phyloP scores from a whole-genome alignment of 352 stramenopile species.

The Phytophthora palmivora region DNA sequence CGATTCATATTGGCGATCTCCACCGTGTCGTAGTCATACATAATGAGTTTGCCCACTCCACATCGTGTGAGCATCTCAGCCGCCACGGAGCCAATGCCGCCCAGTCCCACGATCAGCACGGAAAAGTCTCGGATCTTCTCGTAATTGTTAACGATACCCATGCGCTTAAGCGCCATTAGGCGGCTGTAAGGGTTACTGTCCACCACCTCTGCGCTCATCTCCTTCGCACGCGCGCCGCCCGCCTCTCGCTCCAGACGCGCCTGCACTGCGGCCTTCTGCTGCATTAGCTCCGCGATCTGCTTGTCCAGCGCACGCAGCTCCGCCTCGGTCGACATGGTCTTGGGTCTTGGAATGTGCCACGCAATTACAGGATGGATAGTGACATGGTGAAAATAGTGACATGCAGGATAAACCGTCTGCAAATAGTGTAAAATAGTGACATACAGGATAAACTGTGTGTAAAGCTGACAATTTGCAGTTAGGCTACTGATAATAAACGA shows the following conservation, averaged over 20 bases:
- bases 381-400: too few relatives aligned
- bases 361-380: neutral
- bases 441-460: too few relatives aligned
- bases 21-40: slow-evolving; percentile 92
- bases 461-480: too few relatives aligned
- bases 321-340: slow-evolving; percentile 33
- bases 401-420: too few relatives aligned
- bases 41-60: slow-evolving; percentile 90
- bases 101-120: slow-evolving; percentile 86
- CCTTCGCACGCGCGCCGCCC: slow-evolving; percentile 36
- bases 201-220: slow-evolving; percentile 84
- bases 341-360: slow-evolving; percentile 16
- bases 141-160: slow-evolving; percentile 92
- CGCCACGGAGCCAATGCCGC: slow-evolving; percentile 86
- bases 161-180: slow-evolving; percentile 91
- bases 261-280: slow-evolving; percentile 72
- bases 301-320: slow-evolving; percentile 71
- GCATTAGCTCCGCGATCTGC: slow-evolving; percentile 79
- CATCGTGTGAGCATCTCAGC: slow-evolving; percentile 92
- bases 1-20: slow-evolving; percentile 94
- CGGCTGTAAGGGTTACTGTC: slow-evolving; percentile 91
- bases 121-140: slow-evolving; percentile 84
- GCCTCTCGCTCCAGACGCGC: slow-evolving; percentile 55
- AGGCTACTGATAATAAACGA: too few relatives aligned
- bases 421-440: too few relatives aligned